These are phyloP conservation scores for Microbotryum saponariae DNA, from an alignment of 1,284 basidiomycete species.

Conservation along the genomic window DNA sequence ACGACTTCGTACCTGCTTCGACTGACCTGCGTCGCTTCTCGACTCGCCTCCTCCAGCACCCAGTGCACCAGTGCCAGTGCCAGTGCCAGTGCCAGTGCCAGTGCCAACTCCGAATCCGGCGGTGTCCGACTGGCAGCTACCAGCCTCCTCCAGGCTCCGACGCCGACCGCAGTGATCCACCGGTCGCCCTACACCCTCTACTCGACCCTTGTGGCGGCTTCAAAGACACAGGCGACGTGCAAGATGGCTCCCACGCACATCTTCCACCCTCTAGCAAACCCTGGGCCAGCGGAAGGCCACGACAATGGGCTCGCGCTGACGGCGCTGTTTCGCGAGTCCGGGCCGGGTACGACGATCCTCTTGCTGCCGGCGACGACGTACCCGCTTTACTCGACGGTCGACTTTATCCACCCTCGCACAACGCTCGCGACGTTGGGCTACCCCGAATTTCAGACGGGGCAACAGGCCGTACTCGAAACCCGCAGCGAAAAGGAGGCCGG, in stretches of 20 bases:
- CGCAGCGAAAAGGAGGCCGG: conserved; percentile 30
- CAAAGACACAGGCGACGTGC: too few species aligned
- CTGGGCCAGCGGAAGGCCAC: background rate
- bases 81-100: too few species aligned
- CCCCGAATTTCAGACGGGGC: conserved; percentile 29
- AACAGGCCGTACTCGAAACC: conserved; percentile 32
- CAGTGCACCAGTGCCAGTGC: too few species aligned
- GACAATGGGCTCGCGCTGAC: conserved; percentile 29
- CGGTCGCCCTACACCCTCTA: too few species aligned
- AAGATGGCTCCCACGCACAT: conserved; percentile 14
- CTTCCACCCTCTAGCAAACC: conserved; percentile 15
- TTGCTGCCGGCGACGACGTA: conserved; percentile 22
- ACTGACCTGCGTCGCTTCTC: too few species aligned
- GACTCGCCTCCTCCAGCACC: too few species aligned
- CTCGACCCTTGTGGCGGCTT: too few species aligned
- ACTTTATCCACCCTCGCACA: conserved; percentile 21
- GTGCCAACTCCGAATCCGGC: too few species aligned
- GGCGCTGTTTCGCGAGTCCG: conserved; percentile 27
- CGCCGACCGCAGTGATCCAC: too few species aligned
- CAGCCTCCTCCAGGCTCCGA: too few species aligned
- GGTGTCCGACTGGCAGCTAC: too few species aligned
- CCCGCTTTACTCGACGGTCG: conserved; percentile 25
- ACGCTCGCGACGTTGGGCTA: conserved; percentile 35
- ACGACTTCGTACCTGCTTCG: too few species aligned
- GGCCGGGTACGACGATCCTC: conserved; percentile 31